Evolutionary conservation across 106 monocot genomes (phyloP), one percentile per base, ranked within the genome.

Genomic region (Platanthera zijinensis): DNA sequence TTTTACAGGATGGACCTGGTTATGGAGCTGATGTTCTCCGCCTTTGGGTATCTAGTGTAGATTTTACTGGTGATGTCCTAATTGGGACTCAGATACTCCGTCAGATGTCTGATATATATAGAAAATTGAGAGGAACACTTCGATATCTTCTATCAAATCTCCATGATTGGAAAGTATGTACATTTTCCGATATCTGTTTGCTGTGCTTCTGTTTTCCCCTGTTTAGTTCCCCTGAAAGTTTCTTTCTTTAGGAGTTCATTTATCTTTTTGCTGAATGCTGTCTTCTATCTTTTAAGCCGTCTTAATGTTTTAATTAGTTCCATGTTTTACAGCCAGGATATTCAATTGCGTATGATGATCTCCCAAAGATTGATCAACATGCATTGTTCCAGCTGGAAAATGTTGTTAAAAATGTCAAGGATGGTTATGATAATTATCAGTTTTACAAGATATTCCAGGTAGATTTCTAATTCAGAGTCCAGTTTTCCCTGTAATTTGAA

Each of bases 361-460:
- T 99, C 76, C 97, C 94, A 22, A 94, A 84, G 86, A 91, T 99
- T 82, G 97, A 99, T 76, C 89, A 92, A 70, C 77, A 89, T 92
- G 94, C 94, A 76, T 74, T 99, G 28, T 99, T 79, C 77, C 97
- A 99, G 77, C 94, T 99, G 59, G 97, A 94, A 82, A 99, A 90
- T 80, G 74, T 93, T 52, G 82, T 88, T 48, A 86, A 84, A 71
- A 71, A 71, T 64, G 81, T 92, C 80, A 88, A 84, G 80, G 91
- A 91, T 8, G 76, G 84, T 80, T 99, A 92, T 82, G 94, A 94
- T 50, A 88, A 46, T 25, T 99, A 99, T 80, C 94, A 99, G 62
- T 94, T 99, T 82, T 94, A 92, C 81, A 99, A 99, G 82, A 87
- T 94, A 67, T 99, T 88, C 75, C 97, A 99, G 94, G 97, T 99